Base-by-base conservation (phyloP, 768 basidiomycete species). In the Pulveroboletus sp. region DNA sequence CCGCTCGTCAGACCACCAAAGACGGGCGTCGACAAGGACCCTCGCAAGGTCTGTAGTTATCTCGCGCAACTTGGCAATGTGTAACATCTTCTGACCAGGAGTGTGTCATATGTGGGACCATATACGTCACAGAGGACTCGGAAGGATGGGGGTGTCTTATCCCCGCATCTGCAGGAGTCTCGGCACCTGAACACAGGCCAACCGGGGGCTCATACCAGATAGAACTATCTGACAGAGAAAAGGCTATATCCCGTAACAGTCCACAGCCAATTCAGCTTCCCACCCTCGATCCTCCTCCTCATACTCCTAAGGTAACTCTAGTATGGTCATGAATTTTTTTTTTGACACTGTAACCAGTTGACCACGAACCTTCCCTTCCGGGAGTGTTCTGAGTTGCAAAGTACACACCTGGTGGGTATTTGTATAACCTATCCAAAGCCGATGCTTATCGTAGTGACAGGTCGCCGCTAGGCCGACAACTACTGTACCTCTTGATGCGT, bases 1-100 rank as follows among this genome's bases (percentile, higher is more conserved):
- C 92, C 91, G n/a, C 79, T 93, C 12, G 85, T 93, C 51, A 74
- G 89, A 43, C 85, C 85, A 35, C 87, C 89, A 17, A 86, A 79
- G 63, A 56, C 72, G 14, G 78, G 79, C 6, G 75, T 75, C 15
- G 78, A 74, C 52, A 80, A 79, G 57, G 79, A 86, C 68, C 81
- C 81, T 17, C 73, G 77, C 52, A 89, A 85, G 77, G 89, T 85
- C 39, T 39, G 73, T 53, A 8, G 15, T 43, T 6, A 44, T 62
- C 24, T 36, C 39, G 47, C 50, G 11, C 32, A 8, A 10, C 41
- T 24, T 31, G 11, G 11, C 24, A 27, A 43, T 37, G 37, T 41
- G 32, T 47, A 44, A 48, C 30, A 54, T 40, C 12, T 37, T 35
- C n/a, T 30, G 21, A 51, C 18, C 52, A 89, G 89, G 86, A 89